Base-by-base conservation (phyloP, 495 filamentous ascomycete species). In the Daldinia childiae region DNA sequence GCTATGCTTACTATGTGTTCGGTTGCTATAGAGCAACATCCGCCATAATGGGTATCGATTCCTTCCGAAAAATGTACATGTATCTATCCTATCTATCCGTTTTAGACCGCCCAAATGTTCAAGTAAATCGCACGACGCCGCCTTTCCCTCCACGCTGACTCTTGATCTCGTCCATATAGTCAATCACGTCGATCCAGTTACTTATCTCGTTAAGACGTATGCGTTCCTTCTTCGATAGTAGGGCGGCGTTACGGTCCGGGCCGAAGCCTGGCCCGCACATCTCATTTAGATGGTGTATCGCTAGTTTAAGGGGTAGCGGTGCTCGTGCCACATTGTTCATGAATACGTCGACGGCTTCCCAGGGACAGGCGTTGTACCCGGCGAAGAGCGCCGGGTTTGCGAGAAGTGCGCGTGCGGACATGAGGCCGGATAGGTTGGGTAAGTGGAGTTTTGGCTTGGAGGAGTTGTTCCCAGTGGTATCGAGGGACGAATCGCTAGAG, bases 321-420 rank as follows among this genome's bases (percentile, higher is more conserved):
- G 75, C 79, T 21, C 80, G 79, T 15, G 83, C 83, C 24, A 83
- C 82, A 32, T 83, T 80, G 57, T 77, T 80, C 77, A 91, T 74
- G 73, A 91, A 90, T 27, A 76, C 76, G 74, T 87, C 85, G 57
- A 91, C 83, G 0, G 85, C 87, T 7, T 82, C 81, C 86, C 86
- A 88, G n/a, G 88, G 84, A 68, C 88, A 89, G 51, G 77, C 75
- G 21, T 81, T 70, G 68, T 81, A 69, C n/a, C 87, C 87, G 0
- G 83, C 79, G 79, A 87, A 90, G 36, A 91, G 71, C 0, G 87
- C 87, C 4, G 89, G 89, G 77, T 91, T 91, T 60, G 84, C 77
- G 45, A 91, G 80, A 3, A 90, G 74, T 6, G 86, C 88, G 56
- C 89, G 82, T 15, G 89, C 89, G 51, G 89, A 84, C 89, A 91